Base-by-base conservation (phyloP, 345 rosid species). In the Eutrema heterophyllum region DNA sequence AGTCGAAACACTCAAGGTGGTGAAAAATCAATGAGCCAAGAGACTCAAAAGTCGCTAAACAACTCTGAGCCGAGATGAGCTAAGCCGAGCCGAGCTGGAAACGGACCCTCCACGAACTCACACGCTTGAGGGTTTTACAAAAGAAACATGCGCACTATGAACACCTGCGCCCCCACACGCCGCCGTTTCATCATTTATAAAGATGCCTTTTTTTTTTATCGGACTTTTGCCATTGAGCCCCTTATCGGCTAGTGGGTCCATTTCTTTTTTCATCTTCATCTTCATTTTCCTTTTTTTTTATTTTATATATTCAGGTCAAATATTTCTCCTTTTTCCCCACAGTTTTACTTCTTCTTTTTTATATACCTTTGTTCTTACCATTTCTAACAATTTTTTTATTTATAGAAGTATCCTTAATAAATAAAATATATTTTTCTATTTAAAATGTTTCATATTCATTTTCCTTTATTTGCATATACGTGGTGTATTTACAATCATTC, bases 161-260 rank as follows among this genome's bases (percentile, higher is more conserved):
- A 75, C 79, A 64, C 78, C 62, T 73, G 69, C 61, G 81, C 39
- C 80, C 83, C 80, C 87, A 83, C 86, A 61, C 67, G 68, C 76
- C 81, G 87, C 84, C 88, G 85, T 83, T 82, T 82, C 83, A 84
- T 86, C 53, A 82, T 82, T 69, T 69, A 66, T 59, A 54, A 76
- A 59, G 65, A 35, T 65, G 55, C 73, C 73, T 52, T 63, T 61
- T 32, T 61, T 32, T 78, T 83, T 78, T 57, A 67, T 79, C 77
- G 62, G 79, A 79, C 82, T 80, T 78, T 41, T 55, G 15, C 57
- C 33, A 56, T 67, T 60, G 55, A 51, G 41, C 50, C 49, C 18
- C 56, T 62, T 68, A 68, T 75, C 69, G 79, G 74, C 69, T 68
- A 5, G 69, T 75, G 45, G 79, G 69, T 35, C 74, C 79, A 18